Evolutionary conservation across 2,329 filamentous ascomycete genomes (phyloP), one percentile per base, ranked within the genome.

Genomic region (Metarhizium robertsii): DNA sequence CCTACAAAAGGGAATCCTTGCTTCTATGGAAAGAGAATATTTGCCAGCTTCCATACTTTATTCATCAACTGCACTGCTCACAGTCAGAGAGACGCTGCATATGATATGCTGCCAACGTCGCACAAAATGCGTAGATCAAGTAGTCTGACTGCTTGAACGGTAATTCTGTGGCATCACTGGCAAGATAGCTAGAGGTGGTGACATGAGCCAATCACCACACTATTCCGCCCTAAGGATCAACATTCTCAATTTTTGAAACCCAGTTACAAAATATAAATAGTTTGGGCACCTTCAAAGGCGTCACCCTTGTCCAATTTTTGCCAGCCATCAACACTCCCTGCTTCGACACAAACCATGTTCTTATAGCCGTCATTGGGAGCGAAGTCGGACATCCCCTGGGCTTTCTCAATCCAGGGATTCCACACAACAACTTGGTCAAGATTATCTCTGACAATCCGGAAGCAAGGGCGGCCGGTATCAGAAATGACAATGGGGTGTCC

Each of bases 391-490:
- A 96, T 95, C 5, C 79, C 79, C 63, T 84, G 82, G 1, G 89
- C 84, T 76, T 95, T 95, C 60, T 92, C 89, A 45, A 80, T 79
- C 91, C 92, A 96, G 2, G 94, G 94, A 73, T 99, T 99, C 94
- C 94, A 99, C 34, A 97, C 88, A 1, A 96, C 92, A 16, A 94
- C 85, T 62, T 97, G 90, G 59, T 82, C 81, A 61, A 99, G 79
- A 61, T 90, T 92, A 71, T 96, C 90, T 59, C 94, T 84, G 45
- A 87, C 82, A 55, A 97, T 79, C 57, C 85, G 84, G 74, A 88
- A 91, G 52, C 80, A 75, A 14, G 84, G 77, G 65, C 80, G 79
- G 58, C 83, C 85, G 52, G 73, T 79, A 64, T 88, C 84, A 16
- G 76, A 67, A 50, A 95, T 81, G 13, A 79, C 67, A 50, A 89